Conservation (phyloP, 129 eudicot species). For the Lactuca sativa region DNA sequence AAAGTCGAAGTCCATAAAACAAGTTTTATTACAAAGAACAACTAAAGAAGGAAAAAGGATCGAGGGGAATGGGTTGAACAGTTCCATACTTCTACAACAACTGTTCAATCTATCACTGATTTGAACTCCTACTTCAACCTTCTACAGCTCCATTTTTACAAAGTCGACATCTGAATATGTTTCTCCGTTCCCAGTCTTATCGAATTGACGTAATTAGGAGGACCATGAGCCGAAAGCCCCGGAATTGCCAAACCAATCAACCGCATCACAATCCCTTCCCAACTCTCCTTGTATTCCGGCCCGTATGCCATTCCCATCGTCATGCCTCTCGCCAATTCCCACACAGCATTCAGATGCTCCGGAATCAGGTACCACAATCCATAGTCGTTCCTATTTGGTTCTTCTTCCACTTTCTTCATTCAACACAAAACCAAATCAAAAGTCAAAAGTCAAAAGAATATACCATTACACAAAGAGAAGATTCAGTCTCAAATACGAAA, state of each 20-base stretch:
- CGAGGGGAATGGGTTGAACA: background rate
- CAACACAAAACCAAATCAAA: background rate
- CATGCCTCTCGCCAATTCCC: constrained; percentile 83
- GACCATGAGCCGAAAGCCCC: constrained; percentile 87
- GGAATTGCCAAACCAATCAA: constrained; percentile 67
- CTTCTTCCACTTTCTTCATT: constrained; percentile 71
- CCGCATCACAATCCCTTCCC: constrained; percentile 63
- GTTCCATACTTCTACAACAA: too few relatives aligned
- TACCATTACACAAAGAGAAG: too few relatives aligned
- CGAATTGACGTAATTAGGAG: constrained; percentile 75
- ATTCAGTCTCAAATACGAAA: background rate
- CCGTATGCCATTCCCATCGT: constrained; percentile 54
- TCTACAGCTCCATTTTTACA: background rate
- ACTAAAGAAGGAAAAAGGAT: background rate
- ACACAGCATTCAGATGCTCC: constrained; percentile 62
- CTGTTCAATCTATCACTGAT: background rate
- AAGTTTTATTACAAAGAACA: background rate
- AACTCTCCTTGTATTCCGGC: constrained; percentile 60
- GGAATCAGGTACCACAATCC: constrained; percentile 65
- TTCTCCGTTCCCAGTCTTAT: constrained; percentile 63
- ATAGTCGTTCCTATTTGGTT: constrained; percentile 76
- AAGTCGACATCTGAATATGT: background rate
- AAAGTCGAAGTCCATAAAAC: background rate
- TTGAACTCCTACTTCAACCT: background rate
- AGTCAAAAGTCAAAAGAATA: background rate